Evolutionary conservation across 768 basidiomycete species (phyloP).

Genomic region (Roridomyces roridus): DNA sequence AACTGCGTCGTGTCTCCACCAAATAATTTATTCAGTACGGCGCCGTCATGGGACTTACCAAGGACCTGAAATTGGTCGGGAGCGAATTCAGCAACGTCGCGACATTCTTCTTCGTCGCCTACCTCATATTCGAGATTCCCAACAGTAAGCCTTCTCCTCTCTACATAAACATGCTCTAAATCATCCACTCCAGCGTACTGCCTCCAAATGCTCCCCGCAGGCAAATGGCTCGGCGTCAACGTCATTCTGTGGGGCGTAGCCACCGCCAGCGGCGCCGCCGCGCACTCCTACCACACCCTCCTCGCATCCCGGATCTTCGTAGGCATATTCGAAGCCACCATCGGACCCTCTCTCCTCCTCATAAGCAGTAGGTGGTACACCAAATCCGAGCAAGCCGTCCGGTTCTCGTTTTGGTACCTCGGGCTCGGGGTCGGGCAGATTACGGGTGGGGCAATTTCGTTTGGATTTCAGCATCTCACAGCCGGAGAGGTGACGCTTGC

Average conservation of each 20-base stretch:
- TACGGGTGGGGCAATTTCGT: background rate
- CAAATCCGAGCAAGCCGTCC: background rate
- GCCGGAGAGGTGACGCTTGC: background rate
- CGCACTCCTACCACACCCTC: background rate
- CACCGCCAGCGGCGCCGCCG: background rate
- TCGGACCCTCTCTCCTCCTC: background rate
- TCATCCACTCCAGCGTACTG: background rate
- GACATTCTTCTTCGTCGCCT: background rate
- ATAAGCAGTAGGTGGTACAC: background rate
- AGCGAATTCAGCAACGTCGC: background rate
- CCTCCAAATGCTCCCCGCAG: background rate
- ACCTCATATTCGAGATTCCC: background rate
- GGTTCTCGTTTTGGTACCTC: background rate
- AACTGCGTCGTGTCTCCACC: background rate
- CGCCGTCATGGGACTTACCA: background rate
- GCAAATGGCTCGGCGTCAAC: background rate
- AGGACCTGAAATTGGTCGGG: background rate
- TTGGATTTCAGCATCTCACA: background rate
- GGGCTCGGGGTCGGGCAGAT: background rate
- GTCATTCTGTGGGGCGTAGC: background rate
- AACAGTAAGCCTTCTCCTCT: background rate
- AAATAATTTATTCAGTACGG: background rate
- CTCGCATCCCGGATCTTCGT: background rate
- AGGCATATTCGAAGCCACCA: background rate
- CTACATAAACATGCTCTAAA: background rate